Conservation (phyloP, 768 basidiomycete genomes). For the Macrolepiota dolichaula region DNA sequence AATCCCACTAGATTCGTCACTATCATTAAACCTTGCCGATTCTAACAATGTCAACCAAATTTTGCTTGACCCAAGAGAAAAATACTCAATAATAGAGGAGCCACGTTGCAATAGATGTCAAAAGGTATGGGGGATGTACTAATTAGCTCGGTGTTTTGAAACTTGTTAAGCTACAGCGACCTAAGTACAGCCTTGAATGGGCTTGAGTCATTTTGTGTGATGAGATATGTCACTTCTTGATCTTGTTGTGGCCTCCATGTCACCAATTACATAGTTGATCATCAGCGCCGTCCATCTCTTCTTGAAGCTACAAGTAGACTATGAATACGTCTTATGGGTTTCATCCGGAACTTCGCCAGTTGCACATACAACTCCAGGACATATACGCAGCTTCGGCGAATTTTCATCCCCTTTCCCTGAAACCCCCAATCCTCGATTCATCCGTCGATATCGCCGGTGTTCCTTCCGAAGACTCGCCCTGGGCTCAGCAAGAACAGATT, state of each 20-base stretch:
- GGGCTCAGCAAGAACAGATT: constrained; percentile 39
- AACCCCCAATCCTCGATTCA: constrained; percentile 45
- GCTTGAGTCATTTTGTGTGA: background rate
- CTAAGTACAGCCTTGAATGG: background rate
- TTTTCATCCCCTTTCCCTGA: constrained; percentile 33
- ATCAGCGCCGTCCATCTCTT: background rate
- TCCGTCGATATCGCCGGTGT: constrained; percentile 30
- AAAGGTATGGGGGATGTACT: no score
- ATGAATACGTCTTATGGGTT: constrained; percentile 6
- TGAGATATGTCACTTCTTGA: background rate
- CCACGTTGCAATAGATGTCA: no score
- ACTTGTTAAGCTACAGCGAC: no score
- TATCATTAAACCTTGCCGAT: no score
- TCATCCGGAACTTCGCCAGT: constrained; percentile 30
- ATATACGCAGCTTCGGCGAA: constrained; percentile 34
- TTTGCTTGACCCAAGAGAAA: no score
- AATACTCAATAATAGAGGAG: no score
- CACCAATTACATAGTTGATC: background rate
- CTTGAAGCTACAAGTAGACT: background rate
- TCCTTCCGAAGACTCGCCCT: constrained; percentile 35
- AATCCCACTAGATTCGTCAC: no score
- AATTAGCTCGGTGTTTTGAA: no score
- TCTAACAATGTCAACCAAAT: no score
- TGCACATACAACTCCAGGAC: constrained; percentile 24
- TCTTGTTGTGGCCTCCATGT: background rate